Conservation (phyloP, 805 yeast genomes). For the Cyberlindnera maritima region DNA sequence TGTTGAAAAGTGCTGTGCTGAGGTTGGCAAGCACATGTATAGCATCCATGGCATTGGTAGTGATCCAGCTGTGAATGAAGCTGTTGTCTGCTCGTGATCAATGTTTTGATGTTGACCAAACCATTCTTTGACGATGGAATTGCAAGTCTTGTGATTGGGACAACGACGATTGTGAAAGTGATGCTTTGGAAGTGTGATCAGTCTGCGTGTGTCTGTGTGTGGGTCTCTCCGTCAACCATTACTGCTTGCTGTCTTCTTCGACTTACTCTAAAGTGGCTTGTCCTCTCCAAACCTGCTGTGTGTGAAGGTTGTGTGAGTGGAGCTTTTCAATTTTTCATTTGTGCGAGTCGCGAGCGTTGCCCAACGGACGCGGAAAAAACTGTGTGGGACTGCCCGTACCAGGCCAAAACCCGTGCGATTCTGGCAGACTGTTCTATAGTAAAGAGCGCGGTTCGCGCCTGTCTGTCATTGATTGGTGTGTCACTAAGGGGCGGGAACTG, state of each 20-base stretch:
- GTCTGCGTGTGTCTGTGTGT: background rate
- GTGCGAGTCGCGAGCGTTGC: conserved; percentile 12
- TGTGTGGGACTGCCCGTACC: conserved; percentile 13
- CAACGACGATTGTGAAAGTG: no score
- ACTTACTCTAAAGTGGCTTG: conserved; percentile 18
- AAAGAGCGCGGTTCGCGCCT: conserved; percentile 7
- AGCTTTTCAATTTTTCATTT: conserved; percentile 20
- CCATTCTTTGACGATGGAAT: no score
- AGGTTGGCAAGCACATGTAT: no score
- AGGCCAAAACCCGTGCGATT: background rate
- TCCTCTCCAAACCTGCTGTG: conserved; percentile 3
- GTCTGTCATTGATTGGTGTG: conserved; percentile 8
- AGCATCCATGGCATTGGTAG: no score
- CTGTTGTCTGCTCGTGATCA: no score
- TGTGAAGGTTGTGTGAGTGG: conserved; percentile 8
- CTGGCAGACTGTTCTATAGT: conserved; percentile 1
- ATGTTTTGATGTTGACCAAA: no score
- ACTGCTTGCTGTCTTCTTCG: background rate
- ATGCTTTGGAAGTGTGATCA: no score
- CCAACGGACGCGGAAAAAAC: conserved; percentile 1
- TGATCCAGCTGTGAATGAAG: no score
- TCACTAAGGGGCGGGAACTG: background rate
- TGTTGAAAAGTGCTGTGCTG: no score
- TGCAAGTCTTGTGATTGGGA: no score
- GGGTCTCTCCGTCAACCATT: conserved; percentile 1